Conservation (phyloP, 306 rosid genomes). For the Cajanus cajan region DNA sequence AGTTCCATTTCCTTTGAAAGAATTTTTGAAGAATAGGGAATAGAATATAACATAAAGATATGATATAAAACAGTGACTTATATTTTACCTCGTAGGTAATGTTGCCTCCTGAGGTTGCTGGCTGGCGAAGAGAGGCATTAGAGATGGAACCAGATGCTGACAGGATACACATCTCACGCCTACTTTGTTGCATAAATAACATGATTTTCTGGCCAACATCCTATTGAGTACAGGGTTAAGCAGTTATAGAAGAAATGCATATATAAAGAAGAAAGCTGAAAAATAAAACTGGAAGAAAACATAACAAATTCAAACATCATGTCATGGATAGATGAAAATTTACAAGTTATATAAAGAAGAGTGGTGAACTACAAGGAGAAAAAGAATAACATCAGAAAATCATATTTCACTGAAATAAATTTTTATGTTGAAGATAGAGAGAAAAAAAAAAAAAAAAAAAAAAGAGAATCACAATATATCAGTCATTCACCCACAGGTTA, state of each 20-base stretch:
- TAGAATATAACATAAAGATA: background rate
- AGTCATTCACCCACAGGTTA: slow-evolving; percentile 1
- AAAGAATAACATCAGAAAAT: background rate
- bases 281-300: slow-evolving; percentile 24
- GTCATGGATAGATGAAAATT: slow-evolving; percentile 16
- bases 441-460: too few relatives aligned
- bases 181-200: slow-evolving; percentile 89
- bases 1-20: slow-evolving; percentile 10
- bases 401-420: slow-evolving; percentile 4
- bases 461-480: too few relatives aligned
- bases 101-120: slow-evolving; percentile 91
- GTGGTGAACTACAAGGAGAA: slow-evolving; percentile 16
- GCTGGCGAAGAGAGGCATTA: slow-evolving; percentile 88
- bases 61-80: slow-evolving; percentile 13
- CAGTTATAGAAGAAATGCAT: slow-evolving; percentile 35
- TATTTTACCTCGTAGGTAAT: slow-evolving; percentile 81
- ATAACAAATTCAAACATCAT: slow-evolving; percentile 14
- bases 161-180: slow-evolving; percentile 87
- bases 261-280: slow-evolving; percentile 25
- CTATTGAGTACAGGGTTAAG: slow-evolving; percentile 48
- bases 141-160: slow-evolving; percentile 94
- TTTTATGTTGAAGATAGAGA: background rate
- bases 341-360: background rate
- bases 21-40: slow-evolving; percentile 11
- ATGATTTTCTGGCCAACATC: slow-evolving; percentile 96